Evolutionary conservation across 768 basidiomycete species (phyloP), one percentile per base, ranked within the genome.

Genomic region (Mycena alexandri): DNA sequence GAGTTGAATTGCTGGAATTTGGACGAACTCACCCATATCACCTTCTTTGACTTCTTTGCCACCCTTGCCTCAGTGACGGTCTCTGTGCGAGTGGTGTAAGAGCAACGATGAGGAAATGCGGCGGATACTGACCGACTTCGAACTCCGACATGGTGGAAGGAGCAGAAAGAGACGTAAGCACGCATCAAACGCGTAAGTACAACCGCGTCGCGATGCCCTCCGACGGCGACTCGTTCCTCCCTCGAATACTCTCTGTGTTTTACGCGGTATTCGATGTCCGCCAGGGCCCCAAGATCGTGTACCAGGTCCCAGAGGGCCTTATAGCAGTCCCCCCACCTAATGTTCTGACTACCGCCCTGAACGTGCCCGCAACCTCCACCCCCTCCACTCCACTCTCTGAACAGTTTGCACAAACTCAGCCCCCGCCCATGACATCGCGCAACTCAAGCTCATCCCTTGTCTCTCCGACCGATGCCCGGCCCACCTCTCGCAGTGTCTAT

Each of bases 291-390:
- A 93, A 93, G 74, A 92, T 99, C 51, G 89, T 94, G 6, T 93
- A 92, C 74, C 96, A 99, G 79, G 95, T 98, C 9, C 97, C 97
- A 1, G 97, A 98, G 76, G 94, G 90, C 48, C 88, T 95, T 56
- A 94, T 97, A 68, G 86, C 90, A 8, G 78, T 80, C 29, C 76
- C 82, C 14, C 74, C 75, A 5, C 70, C 82, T 22, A 82, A 76
- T 38, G 73, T 76, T 34, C 67, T 65, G 38, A 58, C 68, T 50
- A 69, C 52, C 24, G 38, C 44, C 10, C 29, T 74, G 21, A 80
- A 81, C 43, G 63, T 82, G 6, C 62, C 62, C 33, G 16, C 56
- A 22, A 82, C 81, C 21, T 78, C 83, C 16, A 82, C 80, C 5
- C 83, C 85, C 8, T 78, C 81, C 7, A 82, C 65, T 65, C 78